Evolutionary conservation across 2,329 filamentous ascomycete species (phyloP).

Genomic region (Emmonsia crescens): DNA sequence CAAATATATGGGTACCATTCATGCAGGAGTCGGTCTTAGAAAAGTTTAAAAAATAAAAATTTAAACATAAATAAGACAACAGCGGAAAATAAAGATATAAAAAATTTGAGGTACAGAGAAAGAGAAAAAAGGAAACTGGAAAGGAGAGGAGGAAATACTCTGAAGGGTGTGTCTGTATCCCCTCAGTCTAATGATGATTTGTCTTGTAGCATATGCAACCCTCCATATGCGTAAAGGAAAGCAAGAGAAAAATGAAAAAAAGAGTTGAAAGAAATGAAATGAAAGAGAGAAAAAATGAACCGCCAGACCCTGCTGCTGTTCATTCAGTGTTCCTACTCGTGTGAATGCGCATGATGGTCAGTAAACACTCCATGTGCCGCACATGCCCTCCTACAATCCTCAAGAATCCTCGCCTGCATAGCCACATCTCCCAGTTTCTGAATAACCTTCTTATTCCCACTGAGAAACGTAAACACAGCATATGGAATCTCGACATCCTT

Average conservation of each 20-base stretch:
- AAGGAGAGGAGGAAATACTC: background rate
- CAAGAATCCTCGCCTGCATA: constrained; percentile 60
- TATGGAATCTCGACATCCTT: constrained; percentile 77
- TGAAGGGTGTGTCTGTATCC: too few relatives aligned
- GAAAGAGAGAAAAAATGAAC: background rate
- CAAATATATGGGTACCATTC: too few relatives aligned
- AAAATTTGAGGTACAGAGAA: constrained; percentile 29
- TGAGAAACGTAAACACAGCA: constrained; percentile 70
- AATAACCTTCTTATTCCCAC: constrained; percentile 67
- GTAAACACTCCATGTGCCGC: constrained; percentile 13
- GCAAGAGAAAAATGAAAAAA: background rate
- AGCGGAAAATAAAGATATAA: constrained; percentile 12
- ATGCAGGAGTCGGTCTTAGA: background rate
- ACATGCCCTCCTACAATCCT: constrained; percentile 51
- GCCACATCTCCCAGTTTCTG: constrained; percentile 62
- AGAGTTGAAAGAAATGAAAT: background rate
- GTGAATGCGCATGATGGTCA: constrained; percentile 18
- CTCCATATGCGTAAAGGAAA: background rate
- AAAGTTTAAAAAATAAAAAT: background rate
- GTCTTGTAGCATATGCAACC: background rate
- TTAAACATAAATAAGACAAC: background rate
- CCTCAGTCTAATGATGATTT: background rate
- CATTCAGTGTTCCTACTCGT: background rate
- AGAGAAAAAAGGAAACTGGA: background rate
- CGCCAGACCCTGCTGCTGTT: background rate